Evolutionary conservation across 371 early-diverging fungal genomes (phyloP), one percentile per base, ranked within the genome.

Genomic region (Furculomyces boomerangus): DNA sequence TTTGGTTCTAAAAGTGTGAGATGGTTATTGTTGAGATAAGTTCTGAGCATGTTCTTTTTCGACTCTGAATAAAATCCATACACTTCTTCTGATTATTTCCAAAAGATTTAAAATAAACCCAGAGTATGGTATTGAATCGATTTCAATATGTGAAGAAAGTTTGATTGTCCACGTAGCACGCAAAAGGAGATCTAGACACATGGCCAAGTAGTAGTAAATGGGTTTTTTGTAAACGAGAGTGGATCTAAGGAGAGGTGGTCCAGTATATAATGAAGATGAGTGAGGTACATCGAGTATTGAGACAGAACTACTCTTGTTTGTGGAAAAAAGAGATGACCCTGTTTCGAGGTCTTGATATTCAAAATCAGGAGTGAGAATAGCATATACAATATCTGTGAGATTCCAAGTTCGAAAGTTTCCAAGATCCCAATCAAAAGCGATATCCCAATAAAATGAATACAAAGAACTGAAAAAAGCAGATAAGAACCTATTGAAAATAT

Each of bases 401-500:
- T 59, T 53, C 57, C 31, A 63, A 20, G 5, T 14, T 40, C 39
- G 10, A 20, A 45, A 37, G 26, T 74, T 68, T 18, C 84, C 74
- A 22, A 93, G 65, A 28, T 76, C 77, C 93, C 93, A 93, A 67
- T 93, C 94, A 65, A 89, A 78, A 25, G 78, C 75, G 25, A 93
- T 74, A 66, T 93, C 94, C 96, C 94, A 93, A 72, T 90, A 91
- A 52, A 90, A 83, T 1, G 90, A 90, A 67, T 84, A 93, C 52
- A 86, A 70, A 29, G 93, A 87, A 66, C 93, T 92, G 55, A 91
- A 61, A 31, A 84, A 68, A 0, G 85, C 83, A 35, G 80, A 54
- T 18, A 54, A 40, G 3, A 54, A 14, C 53, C 53, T 53, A 53
- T 45, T 37, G 5, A 31, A 53, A 30, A n/a, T 62, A n/a, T n/a